Evolutionary conservation across 108 stramenopile species (phyloP), one percentile per base, ranked within the genome.

Genomic region (Cyclotella cryptica): DNA sequence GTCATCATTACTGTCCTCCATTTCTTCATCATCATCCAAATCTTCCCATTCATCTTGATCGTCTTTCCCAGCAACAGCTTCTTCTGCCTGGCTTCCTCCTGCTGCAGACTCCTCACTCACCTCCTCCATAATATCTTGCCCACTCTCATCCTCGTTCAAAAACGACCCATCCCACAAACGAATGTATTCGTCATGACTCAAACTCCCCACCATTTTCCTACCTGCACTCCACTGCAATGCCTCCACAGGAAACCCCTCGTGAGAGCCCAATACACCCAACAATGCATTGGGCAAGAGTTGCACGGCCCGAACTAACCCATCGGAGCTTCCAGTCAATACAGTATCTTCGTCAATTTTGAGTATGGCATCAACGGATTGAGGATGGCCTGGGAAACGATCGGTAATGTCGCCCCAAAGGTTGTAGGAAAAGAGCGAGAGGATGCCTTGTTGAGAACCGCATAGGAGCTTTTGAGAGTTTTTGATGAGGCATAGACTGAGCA

Each of bases 341-440:
- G 97, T 98, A 60, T 95, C 93, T 77, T 98, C 98, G 72, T 99
- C 99, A 39, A 98, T 78, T 71, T 95, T 97, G 8, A 97, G 69
- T 41, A 99, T 63, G 17, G 93, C 88, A 66, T 98, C 97, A 24
- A 99, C 86, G 9, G 87, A 87, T 17, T 88, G 76, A 8, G 97
- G 97, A 79, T 98, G 98, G 10, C 97, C 97, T 12, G 96, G 91
- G 61, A 96, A 97, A 1, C 98, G 89, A 83, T 98, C 97, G 30
- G 90, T 85, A 27, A 91, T 80, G 74, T 99, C 98, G n/a, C 94
- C 96, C 98, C 98, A 99, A 11, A 70, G 79, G 0, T 90, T 92
- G 90, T 93, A 97, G 27, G 85, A 86, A 79, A 92, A 99, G 26
- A 98, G 64, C 24, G 85, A 76, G 0, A 98, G 83, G 41, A 91